Evolutionary conservation across 2,329 filamentous ascomycete genomes (phyloP).

Genomic region (Colletotrichum navitas): DNA sequence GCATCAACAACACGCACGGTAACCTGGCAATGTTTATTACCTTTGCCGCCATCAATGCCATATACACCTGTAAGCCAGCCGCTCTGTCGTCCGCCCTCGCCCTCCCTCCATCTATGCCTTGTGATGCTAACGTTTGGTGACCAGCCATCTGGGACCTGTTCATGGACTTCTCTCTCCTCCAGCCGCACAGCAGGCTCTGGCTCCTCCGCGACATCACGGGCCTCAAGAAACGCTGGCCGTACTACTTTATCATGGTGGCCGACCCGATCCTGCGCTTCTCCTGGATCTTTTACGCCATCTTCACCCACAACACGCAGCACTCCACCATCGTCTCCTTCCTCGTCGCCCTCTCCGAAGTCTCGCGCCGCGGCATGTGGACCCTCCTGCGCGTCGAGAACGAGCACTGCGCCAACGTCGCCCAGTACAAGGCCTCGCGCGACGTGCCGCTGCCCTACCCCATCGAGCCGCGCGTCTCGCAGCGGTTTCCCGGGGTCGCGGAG

Average conservation of each 20-base stretch:
- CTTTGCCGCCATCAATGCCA: constrained; percentile 83
- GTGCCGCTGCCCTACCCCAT: constrained; percentile 86
- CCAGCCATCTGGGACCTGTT: constrained; percentile 87
- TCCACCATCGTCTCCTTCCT: constrained; percentile 85
- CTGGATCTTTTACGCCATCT: constrained; percentile 95
- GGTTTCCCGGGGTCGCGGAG: constrained; percentile 14
- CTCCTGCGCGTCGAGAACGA: constrained; percentile 97
- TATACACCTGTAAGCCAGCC: constrained; percentile 78
- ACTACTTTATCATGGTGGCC: constrained; percentile 86
- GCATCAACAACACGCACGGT: constrained; percentile 71
- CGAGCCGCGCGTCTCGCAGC: constrained; percentile 59
- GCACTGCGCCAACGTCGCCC: constrained; percentile 90
- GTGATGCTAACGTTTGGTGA: constrained; percentile 22
- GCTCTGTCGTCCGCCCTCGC: background rate
- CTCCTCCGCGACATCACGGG: constrained; percentile 83
- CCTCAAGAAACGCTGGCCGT: constrained; percentile 83
- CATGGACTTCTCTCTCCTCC: constrained; percentile 96
- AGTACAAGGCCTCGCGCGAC: constrained; percentile 91
- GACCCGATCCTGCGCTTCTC: constrained; percentile 91
- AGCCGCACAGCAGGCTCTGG: constrained; percentile 75
- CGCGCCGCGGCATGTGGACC: constrained; percentile 90
- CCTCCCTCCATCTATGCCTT: background rate
- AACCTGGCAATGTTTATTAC: constrained; percentile 81
- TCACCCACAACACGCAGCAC: constrained; percentile 83
- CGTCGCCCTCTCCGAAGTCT: constrained; percentile 82